Evolutionary conservation across 2,329 filamentous ascomycete species (phyloP), one percentile per base, ranked within the genome.

Genomic region (Chaetomiaceae sp.): DNA sequence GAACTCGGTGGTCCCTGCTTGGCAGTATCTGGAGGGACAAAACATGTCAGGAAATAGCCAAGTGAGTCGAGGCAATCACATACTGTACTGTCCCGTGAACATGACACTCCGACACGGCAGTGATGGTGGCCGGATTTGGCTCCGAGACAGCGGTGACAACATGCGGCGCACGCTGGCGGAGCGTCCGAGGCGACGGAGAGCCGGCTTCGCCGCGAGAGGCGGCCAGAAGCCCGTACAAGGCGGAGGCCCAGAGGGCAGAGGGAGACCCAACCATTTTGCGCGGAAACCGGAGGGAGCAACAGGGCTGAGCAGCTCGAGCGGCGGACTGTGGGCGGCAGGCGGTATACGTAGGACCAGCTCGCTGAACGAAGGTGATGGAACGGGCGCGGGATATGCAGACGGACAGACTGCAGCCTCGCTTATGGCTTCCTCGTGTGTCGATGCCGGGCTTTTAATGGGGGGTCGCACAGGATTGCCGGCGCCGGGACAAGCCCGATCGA

Each of bases 71-170:
- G 27, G 19, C 15, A n/a, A 3, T 3, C 8, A 23, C 47, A 34
- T 49, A 79, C 73, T 73, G 73, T 3, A 68, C 59, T 17, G 67
- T 68, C 8, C 61, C 72, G 43, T 77, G 73, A 6, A 73, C 59
- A 57, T 77, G 74, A 53, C 81, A 83, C 2, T 67, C 72, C 3
- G 79, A 80, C 1, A 46, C 31, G 9, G 31, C 44, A 36, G 44
- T 46, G 19, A 46, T 36, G 20, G 44, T 37, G 44, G 44, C 37
- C 11, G 47, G 47, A 20, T 25, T 25, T 6, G 47, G 17, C 2
- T 68, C 72, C 4, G 79, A 80, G 1, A 82, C 68, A 1, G 76
- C 76, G 1, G 78, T 75, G 9, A 69, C 47, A 23, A 51, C 46
- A 29, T 55, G 53, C 14, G 51, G 53, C 25, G 59, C 51, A 27